Conservation (phyloP, 352 stramenopile species). For the Globisporangium middletonii region DNA sequence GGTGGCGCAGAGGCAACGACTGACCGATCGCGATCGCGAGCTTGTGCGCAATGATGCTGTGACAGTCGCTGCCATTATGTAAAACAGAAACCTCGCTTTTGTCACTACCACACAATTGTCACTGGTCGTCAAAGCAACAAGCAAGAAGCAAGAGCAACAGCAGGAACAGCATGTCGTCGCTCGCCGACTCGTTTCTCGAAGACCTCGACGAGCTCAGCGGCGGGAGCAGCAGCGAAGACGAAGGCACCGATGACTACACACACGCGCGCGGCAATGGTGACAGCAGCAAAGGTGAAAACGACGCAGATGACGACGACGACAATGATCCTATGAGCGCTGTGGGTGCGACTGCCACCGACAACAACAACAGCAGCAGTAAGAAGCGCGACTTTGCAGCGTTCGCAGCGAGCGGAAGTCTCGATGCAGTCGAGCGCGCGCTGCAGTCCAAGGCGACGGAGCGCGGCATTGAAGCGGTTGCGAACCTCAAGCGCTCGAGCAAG, state of each 20-base stretch:
- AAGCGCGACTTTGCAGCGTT: conserved; percentile 24
- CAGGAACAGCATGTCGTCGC: conserved; percentile 54
- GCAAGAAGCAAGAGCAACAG: neutral
- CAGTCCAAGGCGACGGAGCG: conserved; percentile 38
- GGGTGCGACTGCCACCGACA: conserved; percentile 12
- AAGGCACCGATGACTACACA: conserved; percentile 16
- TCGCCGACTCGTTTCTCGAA: conserved; percentile 87
- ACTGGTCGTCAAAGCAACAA: neutral
- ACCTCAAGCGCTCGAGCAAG: conserved; percentile 66
- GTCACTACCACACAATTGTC: too few relatives aligned
- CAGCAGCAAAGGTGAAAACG: conserved; percentile 11
- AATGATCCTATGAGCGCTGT: conserved; percentile 10
- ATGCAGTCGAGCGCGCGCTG: conserved; percentile 34
- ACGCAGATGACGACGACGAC: conserved; percentile 21
- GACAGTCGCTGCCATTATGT: too few relatives aligned
- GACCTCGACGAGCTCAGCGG: conserved; percentile 87
- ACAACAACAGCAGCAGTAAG: neutral
- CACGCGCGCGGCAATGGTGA: conserved; percentile 6
- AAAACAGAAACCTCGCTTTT: too few relatives aligned
- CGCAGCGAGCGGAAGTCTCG: conserved; percentile 12
- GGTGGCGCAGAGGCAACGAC: too few relatives aligned
- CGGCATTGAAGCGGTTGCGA: conserved; percentile 50
- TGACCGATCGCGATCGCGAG: too few relatives aligned
- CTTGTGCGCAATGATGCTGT: too few relatives aligned
- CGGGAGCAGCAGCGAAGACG: conserved; percentile 67